Percentiles rank a stretch among this genome's conserved stretches.
phyloP scores from a whole-genome alignment of 108 stramenopile genomes.

The Stephanodiscus minutulus region DNA sequence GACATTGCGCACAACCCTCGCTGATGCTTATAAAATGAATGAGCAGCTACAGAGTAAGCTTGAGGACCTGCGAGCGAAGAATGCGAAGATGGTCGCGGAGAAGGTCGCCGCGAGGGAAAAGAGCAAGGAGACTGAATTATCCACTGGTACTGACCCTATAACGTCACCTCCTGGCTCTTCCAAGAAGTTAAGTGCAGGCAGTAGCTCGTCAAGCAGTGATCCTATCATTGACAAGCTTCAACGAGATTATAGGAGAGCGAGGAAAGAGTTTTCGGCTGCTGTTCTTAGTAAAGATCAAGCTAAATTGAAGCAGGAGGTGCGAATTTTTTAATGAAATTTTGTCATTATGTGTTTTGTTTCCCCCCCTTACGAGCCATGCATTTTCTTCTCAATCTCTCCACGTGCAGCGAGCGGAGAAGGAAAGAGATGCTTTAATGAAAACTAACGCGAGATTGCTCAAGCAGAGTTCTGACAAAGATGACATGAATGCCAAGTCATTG shows the following conservation, averaged over 20 bases:
- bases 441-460: slow-evolving; percentile 74
- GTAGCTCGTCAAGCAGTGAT: slow-evolving; percentile 32
- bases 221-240: slow-evolving; percentile 65
- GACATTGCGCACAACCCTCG: slow-evolving; percentile 56
- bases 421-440: slow-evolving; percentile 66
- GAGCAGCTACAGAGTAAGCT: slow-evolving; percentile 68
- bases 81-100: slow-evolving; percentile 61
- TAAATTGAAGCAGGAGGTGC: slow-evolving; percentile 75
- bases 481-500: slow-evolving; percentile 87
- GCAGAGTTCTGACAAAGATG: slow-evolving; percentile 85
- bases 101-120: slow-evolving; percentile 42
- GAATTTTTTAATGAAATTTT: slow-evolving; percentile 2
- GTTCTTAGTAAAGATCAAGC: slow-evolving; percentile 71
- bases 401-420: slow-evolving; percentile 64
- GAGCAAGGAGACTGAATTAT: slow-evolving; percentile 22
- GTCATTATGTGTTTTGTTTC: neutral
- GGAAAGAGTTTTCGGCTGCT: slow-evolving; percentile 75
- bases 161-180: slow-evolving; percentile 30
- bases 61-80: slow-evolving; percentile 73
- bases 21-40: slow-evolving; percentile 74
- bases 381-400: neutral
- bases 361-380: neutral
- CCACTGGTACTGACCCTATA: slow-evolving; percentile 18
- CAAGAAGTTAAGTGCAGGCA: slow-evolving; percentile 23
- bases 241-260: slow-evolving; percentile 57